phyloP scores from a whole-genome alignment of 768 basidiomycete species.

The Kwoniella botswanensis region DNA sequence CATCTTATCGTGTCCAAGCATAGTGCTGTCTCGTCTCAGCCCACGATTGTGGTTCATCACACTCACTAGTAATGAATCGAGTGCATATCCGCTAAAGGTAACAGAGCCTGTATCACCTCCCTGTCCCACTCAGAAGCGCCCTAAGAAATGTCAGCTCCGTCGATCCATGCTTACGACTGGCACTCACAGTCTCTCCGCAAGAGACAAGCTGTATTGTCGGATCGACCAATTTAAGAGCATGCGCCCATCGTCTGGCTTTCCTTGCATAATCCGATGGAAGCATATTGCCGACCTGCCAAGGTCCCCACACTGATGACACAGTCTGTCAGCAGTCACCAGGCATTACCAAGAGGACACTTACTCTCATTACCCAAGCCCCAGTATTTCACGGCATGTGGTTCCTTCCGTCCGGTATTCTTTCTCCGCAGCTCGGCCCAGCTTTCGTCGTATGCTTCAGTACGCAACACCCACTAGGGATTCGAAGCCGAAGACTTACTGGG shows the following conservation, averaged over 20 bases:
- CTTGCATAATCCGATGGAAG: conserved; percentile 65
- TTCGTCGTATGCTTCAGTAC: conserved; percentile 52
- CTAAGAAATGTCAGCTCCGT: conserved; percentile 35
- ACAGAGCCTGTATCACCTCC: conserved; percentile 50
- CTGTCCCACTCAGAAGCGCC: conserved; percentile 59
- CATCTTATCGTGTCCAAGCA: conserved; percentile 50
- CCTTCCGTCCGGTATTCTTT: conserved; percentile 65
- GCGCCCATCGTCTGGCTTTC: conserved; percentile 68
- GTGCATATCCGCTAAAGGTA: conserved; percentile 63
- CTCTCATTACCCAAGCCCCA: conserved; percentile 64
- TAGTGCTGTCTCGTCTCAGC: conserved; percentile 35
- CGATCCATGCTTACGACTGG: neutral
- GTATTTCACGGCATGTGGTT: conserved; percentile 65
- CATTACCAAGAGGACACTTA: conserved; percentile 48
- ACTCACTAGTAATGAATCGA: conserved; percentile 59
- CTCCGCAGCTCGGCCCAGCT: conserved; percentile 67
- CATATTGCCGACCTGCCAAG: conserved; percentile 66
- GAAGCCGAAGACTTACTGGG: conserved; percentile 41
- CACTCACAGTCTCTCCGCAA: conserved; percentile 61
- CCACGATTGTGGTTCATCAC: neutral
- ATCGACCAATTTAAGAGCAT: conserved; percentile 67
- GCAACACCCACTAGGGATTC: neutral
- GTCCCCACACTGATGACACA: conserved; percentile 48
- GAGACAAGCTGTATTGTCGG: conserved; percentile 65
- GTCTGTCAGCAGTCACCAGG: neutral